These are phyloP conservation scores for Acrodontium crateriforme DNA, from an alignment of 2,329 filamentous ascomycete genomes.

Conservation along the genomic window DNA sequence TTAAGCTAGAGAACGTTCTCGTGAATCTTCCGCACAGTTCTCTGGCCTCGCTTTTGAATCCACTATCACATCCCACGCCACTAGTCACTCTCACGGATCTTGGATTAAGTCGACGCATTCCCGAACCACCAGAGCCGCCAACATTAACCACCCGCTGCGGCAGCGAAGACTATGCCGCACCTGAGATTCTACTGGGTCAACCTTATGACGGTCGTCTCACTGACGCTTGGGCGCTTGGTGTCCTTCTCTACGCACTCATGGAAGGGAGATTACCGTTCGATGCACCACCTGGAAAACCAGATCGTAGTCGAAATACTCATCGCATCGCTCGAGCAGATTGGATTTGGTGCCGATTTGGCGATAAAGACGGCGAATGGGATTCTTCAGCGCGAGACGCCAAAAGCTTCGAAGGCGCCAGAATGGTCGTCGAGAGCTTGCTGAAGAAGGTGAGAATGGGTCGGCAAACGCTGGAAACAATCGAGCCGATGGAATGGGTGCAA, in stretches of 20 bases:
- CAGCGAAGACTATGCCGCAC: constrained; percentile 92
- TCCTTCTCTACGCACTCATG: constrained; percentile 82
- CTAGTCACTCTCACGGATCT: constrained; percentile 84
- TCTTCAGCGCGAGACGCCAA: constrained; percentile 48
- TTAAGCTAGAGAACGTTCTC: constrained; percentile 95
- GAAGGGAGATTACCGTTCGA: constrained; percentile 92
- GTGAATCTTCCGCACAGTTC: constrained; percentile 59
- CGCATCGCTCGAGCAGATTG: constrained; percentile 93
- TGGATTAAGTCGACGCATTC: constrained; percentile 73
- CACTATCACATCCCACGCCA: constrained; percentile 63
- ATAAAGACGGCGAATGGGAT: constrained; percentile 79
- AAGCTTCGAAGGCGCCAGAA: constrained; percentile 58
- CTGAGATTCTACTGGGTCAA: constrained; percentile 90
- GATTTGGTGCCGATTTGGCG: constrained; percentile 80
- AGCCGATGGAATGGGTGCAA: constrained; percentile 60
- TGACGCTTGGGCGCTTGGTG: constrained; percentile 90
- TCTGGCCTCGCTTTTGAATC: constrained; percentile 53
- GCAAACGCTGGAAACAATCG: constrained; percentile 62
- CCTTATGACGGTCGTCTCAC: constrained; percentile 84
- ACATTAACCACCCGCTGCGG: constrained; percentile 89
- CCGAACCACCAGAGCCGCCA: constrained; percentile 58
- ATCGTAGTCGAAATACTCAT: constrained; percentile 61
- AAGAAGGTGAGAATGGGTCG: constrained; percentile 65
- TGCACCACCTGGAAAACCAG: constrained; percentile 65
- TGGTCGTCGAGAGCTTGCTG: constrained; percentile 70